Evolutionary conservation across 139 green algal genomes (phyloP).

Genomic region (Chlorella vulgaris): DNA sequence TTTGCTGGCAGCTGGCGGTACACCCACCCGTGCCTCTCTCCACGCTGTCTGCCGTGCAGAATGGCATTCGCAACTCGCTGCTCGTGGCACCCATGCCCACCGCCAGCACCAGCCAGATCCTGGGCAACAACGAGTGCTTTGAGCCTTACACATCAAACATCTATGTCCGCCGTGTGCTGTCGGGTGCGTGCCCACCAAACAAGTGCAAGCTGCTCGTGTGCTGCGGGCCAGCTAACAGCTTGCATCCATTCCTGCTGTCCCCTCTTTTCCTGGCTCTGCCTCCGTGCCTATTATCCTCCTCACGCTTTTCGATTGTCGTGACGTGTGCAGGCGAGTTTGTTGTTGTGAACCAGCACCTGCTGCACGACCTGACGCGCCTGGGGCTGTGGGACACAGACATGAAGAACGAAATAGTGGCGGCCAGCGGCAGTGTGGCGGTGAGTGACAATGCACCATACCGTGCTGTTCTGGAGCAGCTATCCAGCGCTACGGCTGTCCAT

Average conservation of each 20-base stretch:
- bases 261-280: too few species aligned
- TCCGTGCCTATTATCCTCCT: too few species aligned
- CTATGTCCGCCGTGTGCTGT: constrained; percentile 96
- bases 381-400: constrained; percentile 89
- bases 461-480: too few species aligned
- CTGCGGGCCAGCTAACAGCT: too few species aligned
- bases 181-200: too few species aligned
- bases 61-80: constrained; percentile 97
- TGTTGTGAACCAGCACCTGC: constrained; percentile 98
- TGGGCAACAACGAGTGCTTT: constrained; percentile 99
- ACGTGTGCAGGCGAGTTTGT: constrained; percentile 91
- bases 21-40: too few species aligned
- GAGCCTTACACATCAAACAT: constrained; percentile 99
- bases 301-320: too few species aligned
- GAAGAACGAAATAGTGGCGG: constrained; percentile 96
- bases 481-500: too few species aligned
- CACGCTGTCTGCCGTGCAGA: neutral
- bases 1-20: too few species aligned
- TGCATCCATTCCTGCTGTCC: too few species aligned
- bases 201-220: too few species aligned
- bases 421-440: constrained; percentile 77
- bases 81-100: constrained; percentile 98
- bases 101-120: constrained; percentile 86
- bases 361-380: constrained; percentile 90
- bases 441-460: neutral